A percentile compares a stretch with the other conserved stretches of the same genome.
phyloP scores from a whole-genome alignment of 139 green algal species.

The Pleodorina starrii region DNA sequence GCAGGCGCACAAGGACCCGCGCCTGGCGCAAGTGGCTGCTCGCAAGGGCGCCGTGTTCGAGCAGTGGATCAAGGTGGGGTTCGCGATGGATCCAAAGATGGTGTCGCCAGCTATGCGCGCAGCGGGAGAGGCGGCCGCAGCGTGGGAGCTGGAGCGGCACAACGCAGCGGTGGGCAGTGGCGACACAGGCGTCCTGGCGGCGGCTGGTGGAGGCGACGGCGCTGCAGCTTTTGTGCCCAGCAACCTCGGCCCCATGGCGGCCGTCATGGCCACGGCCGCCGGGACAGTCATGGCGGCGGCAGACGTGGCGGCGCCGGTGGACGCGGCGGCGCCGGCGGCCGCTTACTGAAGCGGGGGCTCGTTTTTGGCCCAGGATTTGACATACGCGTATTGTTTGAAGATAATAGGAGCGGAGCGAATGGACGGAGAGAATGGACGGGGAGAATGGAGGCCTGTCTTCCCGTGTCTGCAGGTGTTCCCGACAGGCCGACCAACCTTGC shows the following conservation, averaged over 20 bases:
- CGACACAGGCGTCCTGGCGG: slow-evolving; percentile 78
- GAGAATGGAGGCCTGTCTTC: too few species aligned
- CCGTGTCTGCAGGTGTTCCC: too few species aligned
- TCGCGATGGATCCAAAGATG: background rate
- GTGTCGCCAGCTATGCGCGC: background rate
- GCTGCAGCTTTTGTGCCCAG: slow-evolving; percentile 85
- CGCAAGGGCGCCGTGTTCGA: background rate
- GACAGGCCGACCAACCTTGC: too few species aligned
- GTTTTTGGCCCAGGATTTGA: too few species aligned
- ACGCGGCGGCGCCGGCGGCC: too few species aligned
- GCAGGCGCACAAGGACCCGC: background rate
- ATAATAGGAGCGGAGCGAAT: too few species aligned
- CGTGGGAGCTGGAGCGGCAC: background rate
- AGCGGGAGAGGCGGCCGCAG: background rate
- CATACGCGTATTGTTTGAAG: too few species aligned
- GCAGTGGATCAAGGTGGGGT: background rate
- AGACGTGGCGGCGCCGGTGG: too few species aligned
- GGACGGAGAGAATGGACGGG: too few species aligned
- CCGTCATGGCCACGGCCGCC: slow-evolving; percentile 26
- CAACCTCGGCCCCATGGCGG: slow-evolving; percentile 3
- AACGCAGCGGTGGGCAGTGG: too few species aligned
- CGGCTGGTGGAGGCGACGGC: slow-evolving; percentile 3
- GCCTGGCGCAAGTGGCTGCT: background rate
- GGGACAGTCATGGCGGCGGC: background rate
- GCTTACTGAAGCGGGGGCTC: too few species aligned